Evolutionary conservation across 495 filamentous ascomycete species (phyloP).

Genomic region (Penicillium cosmopolitanum): DNA sequence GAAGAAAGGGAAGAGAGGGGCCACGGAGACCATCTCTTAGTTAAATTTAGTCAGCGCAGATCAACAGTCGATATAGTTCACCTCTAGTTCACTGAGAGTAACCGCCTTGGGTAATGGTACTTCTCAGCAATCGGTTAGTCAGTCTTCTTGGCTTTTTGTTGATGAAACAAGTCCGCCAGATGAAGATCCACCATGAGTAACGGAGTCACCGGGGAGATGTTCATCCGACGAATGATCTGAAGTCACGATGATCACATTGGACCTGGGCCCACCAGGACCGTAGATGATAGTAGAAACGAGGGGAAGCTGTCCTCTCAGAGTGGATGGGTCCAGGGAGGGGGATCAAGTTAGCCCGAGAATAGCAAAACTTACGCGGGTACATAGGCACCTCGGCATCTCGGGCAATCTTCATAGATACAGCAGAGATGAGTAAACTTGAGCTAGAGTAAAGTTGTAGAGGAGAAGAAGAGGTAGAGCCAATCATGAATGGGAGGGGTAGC

Average conservation of each 20-base stretch:
- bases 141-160: background rate
- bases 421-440: background rate
- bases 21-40: background rate
- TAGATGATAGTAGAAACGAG: background rate
- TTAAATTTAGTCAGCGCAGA: background rate
- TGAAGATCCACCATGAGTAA: conserved; percentile 43
- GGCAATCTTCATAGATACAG: background rate
- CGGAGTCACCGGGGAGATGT: conserved; percentile 19
- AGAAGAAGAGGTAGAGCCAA: background rate
- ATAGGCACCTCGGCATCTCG: background rate
- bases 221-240: conserved; percentile 19
- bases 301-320: background rate
- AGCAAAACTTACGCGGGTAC: background rate
- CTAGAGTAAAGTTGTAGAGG: background rate
- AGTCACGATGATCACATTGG: conserved; percentile 26
- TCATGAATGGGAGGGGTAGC: background rate
- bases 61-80: background rate
- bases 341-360: background rate
- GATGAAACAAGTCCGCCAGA: conserved; percentile 2
- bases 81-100: background rate
- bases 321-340: background rate
- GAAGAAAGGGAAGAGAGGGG: background rate
- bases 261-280: conserved; percentile 3
- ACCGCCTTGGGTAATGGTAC: conserved; percentile 7
- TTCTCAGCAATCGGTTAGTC: conserved; percentile 3